Evolutionary conservation across 805 yeast genomes (phyloP), one percentile per base, ranked within the genome.

Genomic region (Candida sonorensis): DNA sequence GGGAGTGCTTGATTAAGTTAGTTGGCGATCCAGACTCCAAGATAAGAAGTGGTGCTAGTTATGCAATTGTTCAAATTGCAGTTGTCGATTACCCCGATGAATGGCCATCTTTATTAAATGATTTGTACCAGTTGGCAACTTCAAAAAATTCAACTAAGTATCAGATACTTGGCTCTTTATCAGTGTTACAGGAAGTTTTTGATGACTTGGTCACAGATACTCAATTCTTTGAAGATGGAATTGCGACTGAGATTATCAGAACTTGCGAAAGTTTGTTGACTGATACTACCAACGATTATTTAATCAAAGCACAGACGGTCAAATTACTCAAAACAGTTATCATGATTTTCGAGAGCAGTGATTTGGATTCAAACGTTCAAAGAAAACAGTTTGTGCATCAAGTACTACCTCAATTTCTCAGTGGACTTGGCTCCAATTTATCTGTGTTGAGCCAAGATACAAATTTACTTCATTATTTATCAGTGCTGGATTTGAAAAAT

Each of bases 61-160:
- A 84, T 42, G 79, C 83, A 11, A 72, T 87, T 12, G 82, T 82
- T 5, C 94, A 83, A 47, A 83, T 90, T 11, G 86, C 95, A 1
- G 81, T 82, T 3, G 82, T 78, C 2, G 98, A 90, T 50, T 90
- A 74, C 49, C 98, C 98, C 0, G 97, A 92, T 50, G 94, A 86
- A 51, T 90, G 97, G 97, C 95, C 97, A 0, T 69, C 66, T 15
- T 61, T 88, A 29, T 51, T 83, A 35, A 49, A 57, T 21, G 54
- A 54, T 6, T 48, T 85, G 14, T 77, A 75, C 45, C 49, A 48
- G 2, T 12, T 37, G n/a, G 41, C 47, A 5, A 40, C 39, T 7
- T 53, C 55, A 22, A 46, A 54, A 8, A 49, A 61, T 8, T 49
- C 52, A 21, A 46, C 62, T 32, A 41, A 46, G n/a, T 46, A 35